Percentiles rank a stretch among this genome's conserved stretches.
phyloP scores from a whole-genome alignment of 805 yeast genomes.

The Zygosaccharomyces bisporus region DNA sequence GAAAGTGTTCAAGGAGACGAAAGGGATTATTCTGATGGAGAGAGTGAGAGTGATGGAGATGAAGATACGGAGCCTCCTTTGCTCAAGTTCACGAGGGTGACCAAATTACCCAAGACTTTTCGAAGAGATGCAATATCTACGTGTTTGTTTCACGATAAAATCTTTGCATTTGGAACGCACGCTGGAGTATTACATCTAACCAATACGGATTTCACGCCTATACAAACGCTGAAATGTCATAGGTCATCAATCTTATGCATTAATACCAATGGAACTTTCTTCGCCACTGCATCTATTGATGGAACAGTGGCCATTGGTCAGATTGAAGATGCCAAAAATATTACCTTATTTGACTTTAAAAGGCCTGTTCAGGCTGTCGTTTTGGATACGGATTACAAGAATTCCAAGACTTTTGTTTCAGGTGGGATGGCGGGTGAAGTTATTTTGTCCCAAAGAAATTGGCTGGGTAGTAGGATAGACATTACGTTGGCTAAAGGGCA shows the following conservation, averaged over 20 bases:
- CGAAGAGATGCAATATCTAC: constrained; percentile 74
- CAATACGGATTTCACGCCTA: constrained; percentile 51
- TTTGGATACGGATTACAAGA: constrained; percentile 63
- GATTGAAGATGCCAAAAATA: constrained; percentile 55
- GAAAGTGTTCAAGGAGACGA: constrained; percentile 26
- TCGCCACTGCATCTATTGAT: constrained; percentile 90
- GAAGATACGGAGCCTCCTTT: constrained; percentile 63
- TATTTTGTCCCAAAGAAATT: constrained; percentile 66
- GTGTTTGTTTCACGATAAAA: constrained; percentile 52
- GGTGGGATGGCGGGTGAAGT: constrained; percentile 92
- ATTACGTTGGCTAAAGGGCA: constrained; percentile 52
- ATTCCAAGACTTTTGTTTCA: constrained; percentile 63
- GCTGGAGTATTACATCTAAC: constrained; percentile 76
- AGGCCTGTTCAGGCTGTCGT: constrained; percentile 88
- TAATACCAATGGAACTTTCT: constrained; percentile 62
- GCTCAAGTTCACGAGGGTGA: constrained; percentile 68
- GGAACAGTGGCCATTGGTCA: constrained; percentile 87
- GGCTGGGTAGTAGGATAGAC: constrained; percentile 84
- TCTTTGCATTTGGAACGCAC: constrained; percentile 83
- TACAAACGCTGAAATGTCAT: constrained; percentile 79
- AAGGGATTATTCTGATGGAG: constrained; percentile 33
- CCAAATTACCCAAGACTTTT: constrained; percentile 63
- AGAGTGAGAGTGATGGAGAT: constrained; percentile 37
- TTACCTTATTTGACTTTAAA: constrained; percentile 73
- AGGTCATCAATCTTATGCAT: constrained; percentile 76